Percentiles rank a stretch among this genome's conserved stretches.
Conservation (phyloP, 2,329 filamentous ascomycete genomes). For the Stachybotrys chartarum region DNA sequence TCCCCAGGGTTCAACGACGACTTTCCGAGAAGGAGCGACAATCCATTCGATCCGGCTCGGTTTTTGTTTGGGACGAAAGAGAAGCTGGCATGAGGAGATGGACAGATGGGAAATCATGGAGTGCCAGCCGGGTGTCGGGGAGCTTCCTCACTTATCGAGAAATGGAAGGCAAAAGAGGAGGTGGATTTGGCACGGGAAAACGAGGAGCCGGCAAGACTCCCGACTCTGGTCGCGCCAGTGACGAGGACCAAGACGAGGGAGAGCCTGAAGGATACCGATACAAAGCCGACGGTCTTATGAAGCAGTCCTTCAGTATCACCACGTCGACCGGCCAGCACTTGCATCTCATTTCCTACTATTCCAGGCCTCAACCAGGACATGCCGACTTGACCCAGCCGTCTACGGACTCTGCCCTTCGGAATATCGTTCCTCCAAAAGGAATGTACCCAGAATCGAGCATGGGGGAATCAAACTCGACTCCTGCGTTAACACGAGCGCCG, state of each 20-base stretch:
- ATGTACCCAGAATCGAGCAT: slow-evolving; percentile 97
- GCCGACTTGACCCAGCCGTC: slow-evolving; percentile 74
- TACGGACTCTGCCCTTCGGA: slow-evolving; percentile 69
- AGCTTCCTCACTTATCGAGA: slow-evolving; percentile 97
- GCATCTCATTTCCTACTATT: slow-evolving; percentile 96
- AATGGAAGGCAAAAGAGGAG: slow-evolving; percentile 96
- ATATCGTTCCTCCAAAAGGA: slow-evolving; percentile 82
- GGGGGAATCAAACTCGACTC: slow-evolving; percentile 73
- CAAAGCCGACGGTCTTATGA: slow-evolving; percentile 96
- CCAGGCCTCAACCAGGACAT: slow-evolving; percentile 66
- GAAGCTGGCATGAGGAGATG: slow-evolving; percentile 97
- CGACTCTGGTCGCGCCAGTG: slow-evolving; percentile 72
- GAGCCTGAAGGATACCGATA: slow-evolving; percentile 90
- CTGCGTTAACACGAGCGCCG: slow-evolving; percentile 71
- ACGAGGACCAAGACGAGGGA: slow-evolving; percentile 77
- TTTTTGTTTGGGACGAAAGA: slow-evolving; percentile 99
- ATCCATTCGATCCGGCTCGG: slow-evolving; percentile 90
- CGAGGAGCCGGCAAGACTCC: slow-evolving; percentile 67
- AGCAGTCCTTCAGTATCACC: slow-evolving; percentile 99
- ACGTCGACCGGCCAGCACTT: slow-evolving; percentile 83
- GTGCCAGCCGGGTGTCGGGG: slow-evolving; percentile 90
- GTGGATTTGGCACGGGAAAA: slow-evolving; percentile 56
- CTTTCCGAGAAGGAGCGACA: slow-evolving; percentile 96
- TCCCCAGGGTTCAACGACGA: slow-evolving; percentile 86
- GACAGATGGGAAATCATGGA: slow-evolving; percentile 99